phyloP scores from a whole-genome alignment of 441 rosid species.

The Omphalea diandra region DNA sequence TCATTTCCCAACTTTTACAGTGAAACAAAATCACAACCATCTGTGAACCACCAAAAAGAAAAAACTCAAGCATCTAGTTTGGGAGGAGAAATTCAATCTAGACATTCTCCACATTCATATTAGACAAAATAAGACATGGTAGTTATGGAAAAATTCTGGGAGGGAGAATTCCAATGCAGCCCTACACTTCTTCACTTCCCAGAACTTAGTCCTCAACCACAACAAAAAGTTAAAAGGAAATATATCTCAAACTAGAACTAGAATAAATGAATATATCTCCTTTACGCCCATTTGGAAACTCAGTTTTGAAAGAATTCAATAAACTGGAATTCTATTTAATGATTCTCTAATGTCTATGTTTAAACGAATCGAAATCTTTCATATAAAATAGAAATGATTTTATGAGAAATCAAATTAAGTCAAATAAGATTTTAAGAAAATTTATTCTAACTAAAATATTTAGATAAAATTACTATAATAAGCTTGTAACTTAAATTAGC shows the following conservation, averaged over 20 bases:
- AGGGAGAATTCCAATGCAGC: not conserved
- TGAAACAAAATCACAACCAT: too few species aligned
- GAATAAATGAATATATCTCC: not conserved
- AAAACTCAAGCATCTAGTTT: not conserved
- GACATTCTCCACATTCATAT: not conserved
- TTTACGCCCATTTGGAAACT: too few species aligned
- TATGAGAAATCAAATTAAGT: too few species aligned
- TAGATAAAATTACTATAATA: too few species aligned
- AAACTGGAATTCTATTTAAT: too few species aligned
- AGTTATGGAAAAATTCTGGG: constrained; percentile 5
- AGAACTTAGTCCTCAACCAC: not conserved
- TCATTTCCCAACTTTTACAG: not conserved
- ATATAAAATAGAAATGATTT: too few species aligned
- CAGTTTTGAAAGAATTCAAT: too few species aligned
- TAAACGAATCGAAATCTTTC: too few species aligned
- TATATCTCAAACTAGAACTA: constrained; percentile 2
- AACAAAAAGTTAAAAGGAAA: not conserved
- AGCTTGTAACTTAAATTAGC: too few species aligned
- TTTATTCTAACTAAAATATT: too few species aligned
- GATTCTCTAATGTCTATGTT: too few species aligned
- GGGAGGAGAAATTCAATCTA: not conserved
- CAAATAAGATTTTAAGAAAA: too few species aligned
- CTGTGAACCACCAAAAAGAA: not conserved
- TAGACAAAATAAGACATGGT: not conserved
- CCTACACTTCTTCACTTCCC: not conserved